Evolutionary conservation across 768 basidiomycete genomes (phyloP).

Genomic region (Suillus tomentosus): DNA sequence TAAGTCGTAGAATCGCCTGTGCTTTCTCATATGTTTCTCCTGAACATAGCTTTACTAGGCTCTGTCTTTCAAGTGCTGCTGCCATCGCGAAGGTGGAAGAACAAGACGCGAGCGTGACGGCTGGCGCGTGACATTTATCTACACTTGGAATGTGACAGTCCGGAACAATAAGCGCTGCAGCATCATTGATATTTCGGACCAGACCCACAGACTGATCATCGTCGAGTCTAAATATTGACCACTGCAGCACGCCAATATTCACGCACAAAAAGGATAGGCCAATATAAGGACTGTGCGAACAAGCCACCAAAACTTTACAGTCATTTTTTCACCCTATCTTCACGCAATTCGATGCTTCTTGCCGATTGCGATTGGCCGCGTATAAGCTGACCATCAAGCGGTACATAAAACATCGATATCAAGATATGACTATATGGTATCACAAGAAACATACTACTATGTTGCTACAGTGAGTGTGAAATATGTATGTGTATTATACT

Average conservation of each 20-base stretch:
- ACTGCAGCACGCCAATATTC: too few relatives aligned
- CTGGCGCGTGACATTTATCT: conserved; percentile 1
- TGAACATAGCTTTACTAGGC: conserved; percentile 19
- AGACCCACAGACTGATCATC: too few relatives aligned
- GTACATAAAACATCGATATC: neutral
- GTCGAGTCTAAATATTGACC: too few relatives aligned
- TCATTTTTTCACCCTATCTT: too few relatives aligned
- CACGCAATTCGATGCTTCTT: too few relatives aligned
- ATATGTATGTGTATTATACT: conserved; percentile 6
- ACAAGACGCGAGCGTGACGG: conserved; percentile 7
- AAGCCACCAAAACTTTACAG: too few relatives aligned
- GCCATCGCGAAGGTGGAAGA: conserved; percentile 17
- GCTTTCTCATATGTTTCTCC: conserved; percentile 29
- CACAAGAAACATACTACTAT: neutral
- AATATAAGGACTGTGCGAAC: too few relatives aligned
- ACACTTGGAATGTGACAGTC: too few relatives aligned
- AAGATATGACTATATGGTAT: neutral
- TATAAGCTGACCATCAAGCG: neutral
- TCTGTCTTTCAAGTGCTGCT: conserved; percentile 17
- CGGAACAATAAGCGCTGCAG: too few relatives aligned
- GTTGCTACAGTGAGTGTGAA: neutral
- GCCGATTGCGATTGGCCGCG: too few relatives aligned
- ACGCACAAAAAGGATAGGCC: too few relatives aligned
- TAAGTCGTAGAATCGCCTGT: conserved; percentile 24
- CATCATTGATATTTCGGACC: too few relatives aligned